A percentile compares a stretch with the other conserved stretches of the same genome.
Conservation (phyloP, 2,329 filamentous ascomycete genomes). For the Neospermospora avenae region DNA sequence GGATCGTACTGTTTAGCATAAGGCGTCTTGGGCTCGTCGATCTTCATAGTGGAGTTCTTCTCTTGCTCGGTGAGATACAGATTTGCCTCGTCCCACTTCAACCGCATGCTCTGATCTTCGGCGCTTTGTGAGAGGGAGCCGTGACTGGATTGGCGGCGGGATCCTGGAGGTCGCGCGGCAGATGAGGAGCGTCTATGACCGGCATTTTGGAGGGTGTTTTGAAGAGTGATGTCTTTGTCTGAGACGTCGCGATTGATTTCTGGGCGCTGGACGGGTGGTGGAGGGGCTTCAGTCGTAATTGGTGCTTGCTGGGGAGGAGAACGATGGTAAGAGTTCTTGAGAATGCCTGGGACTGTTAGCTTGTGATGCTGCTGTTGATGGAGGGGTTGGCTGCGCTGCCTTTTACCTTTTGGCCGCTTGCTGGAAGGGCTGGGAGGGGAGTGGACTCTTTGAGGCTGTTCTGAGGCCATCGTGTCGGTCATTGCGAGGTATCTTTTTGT, state of each 20-base stretch:
- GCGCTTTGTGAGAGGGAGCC: constrained; percentile 11
- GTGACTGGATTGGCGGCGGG: constrained; percentile 41
- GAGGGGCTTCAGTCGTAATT: constrained; percentile 41
- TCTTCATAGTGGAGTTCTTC: constrained; percentile 96
- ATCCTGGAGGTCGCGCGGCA: constrained; percentile 54
- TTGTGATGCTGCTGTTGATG: background rate
- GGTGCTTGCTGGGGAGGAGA: constrained; percentile 46
- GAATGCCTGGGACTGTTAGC: constrained; percentile 64
- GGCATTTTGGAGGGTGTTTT: constrained; percentile 93
- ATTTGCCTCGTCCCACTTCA: constrained; percentile 99
- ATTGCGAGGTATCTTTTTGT: constrained; percentile 7
- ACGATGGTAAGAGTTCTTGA: constrained; percentile 81
- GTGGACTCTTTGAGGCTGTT: constrained; percentile 29
- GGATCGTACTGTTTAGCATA: constrained; percentile 93
- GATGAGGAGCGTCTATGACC: constrained; percentile 84
- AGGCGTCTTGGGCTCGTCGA: constrained; percentile 96
- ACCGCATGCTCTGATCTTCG: constrained; percentile 60
- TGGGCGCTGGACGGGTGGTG: constrained; percentile 31
- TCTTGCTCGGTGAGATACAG: constrained; percentile 96
- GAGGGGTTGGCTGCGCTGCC: constrained; percentile 6
- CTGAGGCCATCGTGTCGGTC: constrained; percentile 27
- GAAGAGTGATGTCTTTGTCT: constrained; percentile 85
- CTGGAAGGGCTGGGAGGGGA: constrained; percentile 34
- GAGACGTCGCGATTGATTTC: constrained; percentile 42
- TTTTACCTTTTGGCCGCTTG: constrained; percentile 38